These are phyloP conservation scores for Scutellaria galericulata DNA, from an alignment of 257 asterid genomes.

Conservation along the genomic window DNA sequence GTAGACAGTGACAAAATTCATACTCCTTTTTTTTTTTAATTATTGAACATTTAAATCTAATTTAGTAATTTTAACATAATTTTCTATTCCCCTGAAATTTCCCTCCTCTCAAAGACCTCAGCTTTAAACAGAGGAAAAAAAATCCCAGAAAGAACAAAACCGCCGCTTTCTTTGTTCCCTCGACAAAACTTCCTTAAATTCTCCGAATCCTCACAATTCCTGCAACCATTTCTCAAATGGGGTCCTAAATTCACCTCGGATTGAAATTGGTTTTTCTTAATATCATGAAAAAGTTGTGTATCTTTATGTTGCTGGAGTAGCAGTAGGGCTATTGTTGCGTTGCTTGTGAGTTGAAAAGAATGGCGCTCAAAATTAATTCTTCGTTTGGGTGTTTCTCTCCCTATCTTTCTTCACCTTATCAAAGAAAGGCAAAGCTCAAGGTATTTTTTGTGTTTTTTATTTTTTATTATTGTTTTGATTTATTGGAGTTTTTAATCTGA, in stretches of 20 bases:
- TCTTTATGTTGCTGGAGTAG: conserved; percentile 15
- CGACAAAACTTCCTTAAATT: conserved; percentile 34
- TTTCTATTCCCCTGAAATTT: conserved; percentile 17
- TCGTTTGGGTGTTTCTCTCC: conserved; percentile 52
- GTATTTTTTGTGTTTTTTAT: conserved; percentile 34
- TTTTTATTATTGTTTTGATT: conserved; percentile 1
- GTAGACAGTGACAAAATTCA: too few relatives aligned
- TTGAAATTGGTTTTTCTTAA: conserved; percentile 35
- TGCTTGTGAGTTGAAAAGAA: conserved; percentile 34
- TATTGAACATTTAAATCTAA: too few relatives aligned
- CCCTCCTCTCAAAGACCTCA: conserved; percentile 15
- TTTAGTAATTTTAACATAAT: neutral
- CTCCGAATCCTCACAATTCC: conserved; percentile 39
- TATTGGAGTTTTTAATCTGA: neutral
- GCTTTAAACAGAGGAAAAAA: neutral
- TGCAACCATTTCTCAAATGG: conserved; percentile 32
- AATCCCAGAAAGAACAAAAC: conserved; percentile 33
- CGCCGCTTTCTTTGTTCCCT: conserved; percentile 37
- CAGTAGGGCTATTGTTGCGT: conserved; percentile 24
- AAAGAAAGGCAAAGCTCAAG: conserved; percentile 44
- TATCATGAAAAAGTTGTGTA: neutral
- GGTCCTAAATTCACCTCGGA: conserved; percentile 17
- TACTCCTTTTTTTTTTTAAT: too few relatives aligned
- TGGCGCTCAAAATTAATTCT: conserved; percentile 56
- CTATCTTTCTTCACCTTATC: conserved; percentile 51